phyloP scores from a whole-genome alignment of 106 monocot genomes.

The Vanilla planifolia region DNA sequence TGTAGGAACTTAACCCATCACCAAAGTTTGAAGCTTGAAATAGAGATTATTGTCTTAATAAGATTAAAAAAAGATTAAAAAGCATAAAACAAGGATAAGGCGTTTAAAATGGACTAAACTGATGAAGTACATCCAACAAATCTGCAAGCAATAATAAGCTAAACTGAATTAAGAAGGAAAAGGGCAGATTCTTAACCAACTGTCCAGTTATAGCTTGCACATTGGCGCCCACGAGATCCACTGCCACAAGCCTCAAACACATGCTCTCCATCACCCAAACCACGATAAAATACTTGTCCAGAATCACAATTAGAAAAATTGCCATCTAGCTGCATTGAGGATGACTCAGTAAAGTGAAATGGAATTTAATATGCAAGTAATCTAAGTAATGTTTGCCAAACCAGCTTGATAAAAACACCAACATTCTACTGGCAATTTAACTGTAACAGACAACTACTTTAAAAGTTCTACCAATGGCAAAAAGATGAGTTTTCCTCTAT shows the following conservation, averaged over 20 bases:
- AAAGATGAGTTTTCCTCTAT: background rate
- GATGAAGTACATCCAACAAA: background rate
- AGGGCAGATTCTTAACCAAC: slow-evolving; percentile 52
- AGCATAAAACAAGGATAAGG: background rate
- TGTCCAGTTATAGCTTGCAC: slow-evolving; percentile 69
- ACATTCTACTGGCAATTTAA: no score
- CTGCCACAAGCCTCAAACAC: slow-evolving; percentile 60
- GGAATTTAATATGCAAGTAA: background rate
- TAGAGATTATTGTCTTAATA: slow-evolving; percentile 1
- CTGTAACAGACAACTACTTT: background rate
- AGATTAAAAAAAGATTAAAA: background rate
- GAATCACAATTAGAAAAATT: slow-evolving; percentile 37
- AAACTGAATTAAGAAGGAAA: slow-evolving; percentile 3
- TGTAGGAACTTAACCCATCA: background rate
- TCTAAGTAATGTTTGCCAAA: no score
- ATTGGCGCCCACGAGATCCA: slow-evolving; percentile 35
- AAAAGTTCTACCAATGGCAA: background rate
- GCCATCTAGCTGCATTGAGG: slow-evolving; percentile 65
- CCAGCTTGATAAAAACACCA: no score
- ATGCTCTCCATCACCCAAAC: slow-evolving; percentile 68
- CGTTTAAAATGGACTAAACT: background rate
- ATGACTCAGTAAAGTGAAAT: slow-evolving; percentile 13
- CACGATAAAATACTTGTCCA: slow-evolving; percentile 36
- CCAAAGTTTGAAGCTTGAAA: background rate
- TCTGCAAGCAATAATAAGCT: background rate